Conservation (phyloP, 441 rosid species). For the Adansonia madagascariensis region DNA sequence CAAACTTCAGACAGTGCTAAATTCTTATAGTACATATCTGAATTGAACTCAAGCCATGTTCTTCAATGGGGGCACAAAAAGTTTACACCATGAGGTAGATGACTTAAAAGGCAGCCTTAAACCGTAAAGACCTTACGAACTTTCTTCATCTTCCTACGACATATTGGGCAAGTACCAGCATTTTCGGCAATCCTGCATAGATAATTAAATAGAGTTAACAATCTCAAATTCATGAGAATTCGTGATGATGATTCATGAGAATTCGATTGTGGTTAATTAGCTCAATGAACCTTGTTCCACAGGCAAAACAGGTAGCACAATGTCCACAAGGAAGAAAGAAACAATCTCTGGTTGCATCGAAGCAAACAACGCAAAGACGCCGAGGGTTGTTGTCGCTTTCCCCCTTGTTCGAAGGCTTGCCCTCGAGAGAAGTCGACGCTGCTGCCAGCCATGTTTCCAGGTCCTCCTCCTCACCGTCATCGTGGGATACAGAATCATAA, state of each 20-base stretch:
- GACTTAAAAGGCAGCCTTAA: slow-evolving; percentile 13
- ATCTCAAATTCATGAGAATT: background rate
- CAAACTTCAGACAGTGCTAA: background rate
- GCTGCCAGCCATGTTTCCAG: slow-evolving; percentile 34
- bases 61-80: background rate
- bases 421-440: slow-evolving; percentile 27
- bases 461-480: slow-evolving; percentile 45
- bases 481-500: slow-evolving; percentile 50
- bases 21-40: background rate
- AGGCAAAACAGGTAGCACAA: slow-evolving; percentile 55
- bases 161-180: slow-evolving; percentile 54
- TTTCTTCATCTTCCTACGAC: slow-evolving; percentile 59
- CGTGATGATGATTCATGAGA: no score
- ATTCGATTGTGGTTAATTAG: background rate
- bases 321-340: slow-evolving; percentile 76
- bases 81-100: background rate
- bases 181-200: slow-evolving; percentile 54
- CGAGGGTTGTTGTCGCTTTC: slow-evolving; percentile 34
- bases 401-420: slow-evolving; percentile 33
- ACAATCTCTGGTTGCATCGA: slow-evolving; percentile 53
- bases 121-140: slow-evolving; percentile 56
- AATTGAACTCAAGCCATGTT: background rate
- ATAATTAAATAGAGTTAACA: background rate
- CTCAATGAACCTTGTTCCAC: slow-evolving; percentile 50
- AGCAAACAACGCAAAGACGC: slow-evolving; percentile 46